A percentile compares a stretch with the other conserved stretches of the same genome.
phyloP scores from a whole-genome alignment of 495 filamentous ascomycete species.

The Darksidea phi region DNA sequence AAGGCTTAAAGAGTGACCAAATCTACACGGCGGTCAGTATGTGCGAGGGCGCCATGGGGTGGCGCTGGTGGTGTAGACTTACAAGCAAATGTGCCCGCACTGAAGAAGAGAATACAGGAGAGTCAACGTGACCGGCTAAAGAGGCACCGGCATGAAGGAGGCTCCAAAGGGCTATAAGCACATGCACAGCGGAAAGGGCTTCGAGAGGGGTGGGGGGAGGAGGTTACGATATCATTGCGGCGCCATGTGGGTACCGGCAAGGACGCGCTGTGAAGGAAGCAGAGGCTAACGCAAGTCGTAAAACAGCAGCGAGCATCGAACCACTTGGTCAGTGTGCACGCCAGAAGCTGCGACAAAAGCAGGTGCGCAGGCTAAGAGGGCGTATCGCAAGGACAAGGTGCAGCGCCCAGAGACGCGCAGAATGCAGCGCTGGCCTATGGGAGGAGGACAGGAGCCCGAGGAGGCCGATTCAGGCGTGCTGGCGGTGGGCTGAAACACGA shows the following conservation, averaged over 20 bases:
- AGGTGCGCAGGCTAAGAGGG: slow-evolving; percentile 23
- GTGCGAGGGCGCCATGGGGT: slow-evolving; percentile 7
- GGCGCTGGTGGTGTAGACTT: slow-evolving; percentile 9
- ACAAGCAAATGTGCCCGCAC: slow-evolving; percentile 37
- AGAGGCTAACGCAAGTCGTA: slow-evolving; percentile 25
- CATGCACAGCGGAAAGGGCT: slow-evolving; percentile 19
- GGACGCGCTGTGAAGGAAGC: slow-evolving; percentile 30
- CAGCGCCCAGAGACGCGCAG: slow-evolving; percentile 15
- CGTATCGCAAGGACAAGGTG: slow-evolving; percentile 24
- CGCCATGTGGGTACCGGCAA: slow-evolving; percentile 25
- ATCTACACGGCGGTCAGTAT: slow-evolving; percentile 21
- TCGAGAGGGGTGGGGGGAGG: slow-evolving; percentile 15
- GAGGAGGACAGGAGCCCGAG: slow-evolving; percentile 4
- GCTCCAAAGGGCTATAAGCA: slow-evolving; percentile 37
- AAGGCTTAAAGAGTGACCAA: slow-evolving; percentile 31
- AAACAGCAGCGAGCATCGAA: slow-evolving; percentile 25
- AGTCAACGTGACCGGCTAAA: slow-evolving; percentile 35
- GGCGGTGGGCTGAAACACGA: slow-evolving; percentile 25
- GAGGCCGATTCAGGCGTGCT: slow-evolving; percentile 6
- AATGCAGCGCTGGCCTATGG: slow-evolving; percentile 10
- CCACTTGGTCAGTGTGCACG: slow-evolving; percentile 13
- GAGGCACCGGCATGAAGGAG: slow-evolving; percentile 35
- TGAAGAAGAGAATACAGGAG: slow-evolving; percentile 34
- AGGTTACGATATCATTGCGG: slow-evolving; percentile 26
- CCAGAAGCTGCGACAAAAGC: slow-evolving; percentile 34